phyloP scores from a whole-genome alignment of 2,329 filamentous ascomycete genomes.

The Aspergillus fijiensis region DNA sequence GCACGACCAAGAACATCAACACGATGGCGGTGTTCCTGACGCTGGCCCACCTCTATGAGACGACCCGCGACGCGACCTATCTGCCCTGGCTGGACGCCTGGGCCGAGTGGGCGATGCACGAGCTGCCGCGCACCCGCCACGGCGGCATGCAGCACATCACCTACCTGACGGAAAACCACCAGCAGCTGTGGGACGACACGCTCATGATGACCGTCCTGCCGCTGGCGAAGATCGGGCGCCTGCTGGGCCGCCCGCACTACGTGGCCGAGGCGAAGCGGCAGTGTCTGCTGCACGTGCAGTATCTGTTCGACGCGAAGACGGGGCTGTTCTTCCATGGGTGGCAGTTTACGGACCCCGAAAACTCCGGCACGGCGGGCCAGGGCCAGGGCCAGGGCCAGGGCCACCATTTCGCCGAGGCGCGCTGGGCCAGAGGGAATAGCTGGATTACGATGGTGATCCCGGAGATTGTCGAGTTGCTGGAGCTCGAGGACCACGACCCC shows the following conservation, averaged over 20 bases:
- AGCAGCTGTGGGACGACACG: conserved; percentile 82
- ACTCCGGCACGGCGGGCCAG: no score
- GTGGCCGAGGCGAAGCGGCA: conserved; percentile 75
- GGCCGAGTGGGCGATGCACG: conserved; percentile 81
- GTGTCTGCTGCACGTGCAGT: conserved; percentile 75
- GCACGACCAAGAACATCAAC: conserved; percentile 82
- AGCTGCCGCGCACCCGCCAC: conserved; percentile 68
- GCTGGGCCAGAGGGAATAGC: conserved; percentile 56
- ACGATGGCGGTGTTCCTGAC: conserved; percentile 79
- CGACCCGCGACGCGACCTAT: conserved; percentile 66
- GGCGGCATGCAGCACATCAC: conserved; percentile 75
- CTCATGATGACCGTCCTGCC: conserved; percentile 86
- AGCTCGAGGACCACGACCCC: conserved; percentile 59
- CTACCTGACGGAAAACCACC: conserved; percentile 67
- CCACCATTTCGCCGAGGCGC: conserved; percentile 57
- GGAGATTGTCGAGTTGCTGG: conserved; percentile 73
- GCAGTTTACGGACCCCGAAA: conserved; percentile 38
- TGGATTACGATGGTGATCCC: conserved; percentile 84
- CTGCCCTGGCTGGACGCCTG: conserved; percentile 76
- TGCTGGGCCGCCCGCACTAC: conserved; percentile 69
- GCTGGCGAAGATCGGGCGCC: conserved; percentile 73
- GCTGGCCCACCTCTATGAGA: conserved; percentile 74
- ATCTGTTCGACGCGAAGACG: conserved; percentile 69
- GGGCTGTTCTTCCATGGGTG: conserved; percentile 81
- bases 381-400: no score